Evolutionary conservation across 1,284 basidiomycete genomes (phyloP).

Genomic region (Ceratobasidium sp.): DNA sequence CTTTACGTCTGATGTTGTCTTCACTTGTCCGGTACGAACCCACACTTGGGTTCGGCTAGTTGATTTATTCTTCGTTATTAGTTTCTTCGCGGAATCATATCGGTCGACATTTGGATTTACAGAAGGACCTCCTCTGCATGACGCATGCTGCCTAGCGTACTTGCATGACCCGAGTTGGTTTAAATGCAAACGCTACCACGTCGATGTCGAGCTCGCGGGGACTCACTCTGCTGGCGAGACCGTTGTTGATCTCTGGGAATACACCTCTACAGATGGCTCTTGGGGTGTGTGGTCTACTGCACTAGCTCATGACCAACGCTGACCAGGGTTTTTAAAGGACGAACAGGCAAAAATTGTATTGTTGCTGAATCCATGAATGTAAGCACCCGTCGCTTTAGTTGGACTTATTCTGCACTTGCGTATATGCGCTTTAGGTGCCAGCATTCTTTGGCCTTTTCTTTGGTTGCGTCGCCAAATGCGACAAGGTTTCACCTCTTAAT

Average conservation of each 20-base stretch:
- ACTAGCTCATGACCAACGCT: neutral
- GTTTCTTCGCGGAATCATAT: slow-evolving; percentile 73
- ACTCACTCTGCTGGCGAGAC: slow-evolving; percentile 73
- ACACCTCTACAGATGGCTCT: slow-evolving; percentile 60
- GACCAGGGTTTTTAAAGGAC: neutral
- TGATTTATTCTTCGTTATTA: neutral
- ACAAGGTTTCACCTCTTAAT: slow-evolving; percentile 52
- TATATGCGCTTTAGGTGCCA: slow-evolving; percentile 57
- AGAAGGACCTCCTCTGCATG: slow-evolving; percentile 81
- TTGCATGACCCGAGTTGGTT: slow-evolving; percentile 71
- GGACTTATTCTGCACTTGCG: slow-evolving; percentile 15
- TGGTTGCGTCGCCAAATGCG: slow-evolving; percentile 64
- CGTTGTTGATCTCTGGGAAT: slow-evolving; percentile 74
- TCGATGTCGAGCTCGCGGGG: slow-evolving; percentile 76
- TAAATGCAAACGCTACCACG: slow-evolving; percentile 63
- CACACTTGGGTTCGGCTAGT: neutral
- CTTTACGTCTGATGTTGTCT: slow-evolving; percentile 72
- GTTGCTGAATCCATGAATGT: slow-evolving; percentile 73
- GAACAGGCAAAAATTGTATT: slow-evolving; percentile 70
- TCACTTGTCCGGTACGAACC: slow-evolving; percentile 60
- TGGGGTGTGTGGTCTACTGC: slow-evolving; percentile 60
- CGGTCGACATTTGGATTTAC: slow-evolving; percentile 72
- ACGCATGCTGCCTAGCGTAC: slow-evolving; percentile 78
- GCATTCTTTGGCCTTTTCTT: slow-evolving; percentile 71
- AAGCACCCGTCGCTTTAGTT: slow-evolving; percentile 47